phyloP scores from a whole-genome alignment of 805 yeast species.

The Saccharomycopsis vini region DNA sequence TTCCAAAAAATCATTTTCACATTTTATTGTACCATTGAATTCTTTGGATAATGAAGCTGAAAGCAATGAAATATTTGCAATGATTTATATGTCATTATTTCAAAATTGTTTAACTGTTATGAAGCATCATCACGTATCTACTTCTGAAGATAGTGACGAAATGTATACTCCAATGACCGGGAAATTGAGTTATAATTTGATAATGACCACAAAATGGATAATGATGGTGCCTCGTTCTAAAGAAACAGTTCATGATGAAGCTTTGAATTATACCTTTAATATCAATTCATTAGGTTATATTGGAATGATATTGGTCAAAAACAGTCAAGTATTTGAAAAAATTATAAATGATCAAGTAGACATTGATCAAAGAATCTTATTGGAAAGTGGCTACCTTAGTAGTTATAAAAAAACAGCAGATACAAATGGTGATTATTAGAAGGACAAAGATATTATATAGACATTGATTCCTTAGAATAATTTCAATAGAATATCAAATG shows the following conservation, averaged over 20 bases:
- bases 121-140: constrained; percentile 37
- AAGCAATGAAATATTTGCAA: constrained; percentile 41
- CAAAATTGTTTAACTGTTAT: constrained; percentile 62
- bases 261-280: constrained; percentile 28
- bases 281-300: constrained; percentile 75
- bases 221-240: constrained; percentile 74
- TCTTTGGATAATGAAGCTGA: constrained; percentile 32
- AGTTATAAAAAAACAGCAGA: constrained; percentile 51
- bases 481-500: too few relatives aligned
- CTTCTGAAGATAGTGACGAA: not conserved
- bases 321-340: constrained; percentile 42
- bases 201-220: constrained; percentile 77
- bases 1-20: constrained; percentile 65
- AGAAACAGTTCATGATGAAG: constrained; percentile 38
- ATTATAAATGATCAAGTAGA: constrained; percentile 37
- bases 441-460: too few relatives aligned
- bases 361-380: constrained; percentile 40
- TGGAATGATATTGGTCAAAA: constrained; percentile 72
- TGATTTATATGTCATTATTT: constrained; percentile 63
- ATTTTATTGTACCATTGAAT: constrained; percentile 44
- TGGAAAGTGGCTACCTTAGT: constrained; percentile 58
- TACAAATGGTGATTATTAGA: constrained; percentile 27
- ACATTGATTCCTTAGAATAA: too few relatives aligned
- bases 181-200: constrained; percentile 61
- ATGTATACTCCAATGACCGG: too few relatives aligned